Conservation (phyloP, 2,329 filamentous ascomycete genomes). For the Penicillium vulpinum region DNA sequence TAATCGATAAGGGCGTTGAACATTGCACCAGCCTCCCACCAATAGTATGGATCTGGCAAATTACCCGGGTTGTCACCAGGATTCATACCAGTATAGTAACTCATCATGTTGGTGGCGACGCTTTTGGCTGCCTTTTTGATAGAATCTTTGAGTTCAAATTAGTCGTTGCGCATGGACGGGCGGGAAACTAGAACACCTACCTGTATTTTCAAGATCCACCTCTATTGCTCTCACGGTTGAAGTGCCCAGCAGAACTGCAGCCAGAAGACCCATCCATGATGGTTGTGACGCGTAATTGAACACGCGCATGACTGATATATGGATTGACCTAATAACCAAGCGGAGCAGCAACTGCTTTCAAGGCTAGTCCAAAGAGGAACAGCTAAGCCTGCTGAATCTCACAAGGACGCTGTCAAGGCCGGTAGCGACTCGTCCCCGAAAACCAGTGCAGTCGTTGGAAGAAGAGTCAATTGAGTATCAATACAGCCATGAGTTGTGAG, state of each 20-base stretch:
- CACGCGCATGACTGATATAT: conserved; percentile 14
- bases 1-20: conserved; percentile 45
- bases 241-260: conserved; percentile 16
- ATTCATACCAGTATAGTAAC: conserved; percentile 51
- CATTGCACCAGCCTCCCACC: conserved; percentile 49
- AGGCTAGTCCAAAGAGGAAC: neutral
- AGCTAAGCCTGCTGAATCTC: neutral
- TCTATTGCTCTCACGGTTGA: conserved; percentile 17
- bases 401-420: neutral
- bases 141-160: conserved; percentile 35
- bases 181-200: neutral
- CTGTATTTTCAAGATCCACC: conserved; percentile 16
- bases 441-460: neutral
- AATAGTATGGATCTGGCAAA: conserved; percentile 50
- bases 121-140: conserved; percentile 49
- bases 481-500: neutral
- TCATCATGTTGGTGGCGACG: conserved; percentile 52
- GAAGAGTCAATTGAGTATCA: too few species aligned
- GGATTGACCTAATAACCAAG: neutral
- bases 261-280: conserved; percentile 22
- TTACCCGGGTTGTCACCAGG: conserved; percentile 54
- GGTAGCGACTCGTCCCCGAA: neutral
- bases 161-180: neutral
- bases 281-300: conserved; percentile 4
- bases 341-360: neutral